These are phyloP conservation scores for Alternaria sp. DNA, from an alignment of 2,329 filamentous ascomycete genomes.

Conservation along the genomic window DNA sequence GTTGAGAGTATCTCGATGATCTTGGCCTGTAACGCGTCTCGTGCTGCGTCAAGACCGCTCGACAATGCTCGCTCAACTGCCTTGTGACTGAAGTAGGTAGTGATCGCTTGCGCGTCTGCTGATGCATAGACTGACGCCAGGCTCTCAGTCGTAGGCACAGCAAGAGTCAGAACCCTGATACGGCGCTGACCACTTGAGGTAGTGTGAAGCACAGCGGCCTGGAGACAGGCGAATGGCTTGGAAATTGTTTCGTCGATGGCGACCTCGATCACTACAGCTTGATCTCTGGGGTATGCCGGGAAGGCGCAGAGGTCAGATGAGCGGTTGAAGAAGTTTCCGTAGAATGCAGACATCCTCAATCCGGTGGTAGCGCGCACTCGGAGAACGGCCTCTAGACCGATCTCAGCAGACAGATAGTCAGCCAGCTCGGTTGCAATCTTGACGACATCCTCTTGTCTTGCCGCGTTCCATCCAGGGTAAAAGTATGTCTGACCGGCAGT, in stretches of 20 bases:
- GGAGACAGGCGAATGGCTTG: conserved; percentile 81
- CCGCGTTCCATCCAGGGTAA: conserved; percentile 97
- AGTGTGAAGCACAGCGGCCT: conserved; percentile 94
- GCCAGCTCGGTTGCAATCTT: conserved; percentile 98
- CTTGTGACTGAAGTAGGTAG: conserved; percentile 96
- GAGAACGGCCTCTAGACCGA: conserved; percentile 93
- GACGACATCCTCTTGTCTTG: conserved; percentile 90
- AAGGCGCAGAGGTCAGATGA: conserved; percentile 98
- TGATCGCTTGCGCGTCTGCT: conserved; percentile 91
- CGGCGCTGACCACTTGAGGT: conserved; percentile 96
- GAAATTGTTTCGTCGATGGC: conserved; percentile 94
- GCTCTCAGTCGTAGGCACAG: conserved; percentile 89
- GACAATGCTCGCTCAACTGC: conserved; percentile 89
- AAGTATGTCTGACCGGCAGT: conserved; percentile 98
- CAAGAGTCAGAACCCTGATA: conserved; percentile 91
- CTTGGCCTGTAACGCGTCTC: conserved; percentile 90
- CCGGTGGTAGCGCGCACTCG: conserved; percentile 94
- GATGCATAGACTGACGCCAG: conserved; percentile 92
- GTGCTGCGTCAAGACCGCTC: conserved; percentile 85
- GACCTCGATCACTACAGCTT: conserved; percentile 97
- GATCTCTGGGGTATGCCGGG: conserved; percentile 95
- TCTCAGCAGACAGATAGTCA: conserved; percentile 95
- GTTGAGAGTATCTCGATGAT: conserved; percentile 90
- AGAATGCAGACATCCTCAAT: conserved; percentile 95
- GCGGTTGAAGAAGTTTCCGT: conserved; percentile 99